These are phyloP conservation scores for Xylariaceae sp. DNA, from an alignment of 2,329 filamentous ascomycete genomes.

Conservation along the genomic window DNA sequence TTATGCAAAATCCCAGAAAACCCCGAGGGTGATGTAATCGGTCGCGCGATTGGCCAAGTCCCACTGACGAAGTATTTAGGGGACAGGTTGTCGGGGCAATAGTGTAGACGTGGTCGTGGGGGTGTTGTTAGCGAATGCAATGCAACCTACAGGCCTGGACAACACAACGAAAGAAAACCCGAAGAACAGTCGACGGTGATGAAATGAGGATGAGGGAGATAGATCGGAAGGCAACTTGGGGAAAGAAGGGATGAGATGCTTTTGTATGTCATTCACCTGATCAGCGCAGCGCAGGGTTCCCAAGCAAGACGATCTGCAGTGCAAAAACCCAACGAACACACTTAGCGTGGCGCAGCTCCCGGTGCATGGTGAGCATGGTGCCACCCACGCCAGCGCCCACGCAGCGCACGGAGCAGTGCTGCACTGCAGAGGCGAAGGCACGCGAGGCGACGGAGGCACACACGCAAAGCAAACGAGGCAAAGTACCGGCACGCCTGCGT, in stretches of 20 bases:
- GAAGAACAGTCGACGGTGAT: not conserved
- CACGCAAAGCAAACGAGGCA: not conserved
- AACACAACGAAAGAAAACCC: not conserved
- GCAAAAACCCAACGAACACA: conserved; percentile 18
- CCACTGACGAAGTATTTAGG: not conserved
- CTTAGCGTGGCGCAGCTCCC: conserved; percentile 27
- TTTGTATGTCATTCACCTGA: conserved; percentile 22
- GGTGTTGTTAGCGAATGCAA: conserved; percentile 6
- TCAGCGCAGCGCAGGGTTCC: not conserved
- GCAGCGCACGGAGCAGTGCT: no score
- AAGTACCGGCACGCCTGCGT: not conserved
- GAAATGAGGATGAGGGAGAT: conserved; percentile 9
- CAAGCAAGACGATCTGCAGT: conserved; percentile 1
- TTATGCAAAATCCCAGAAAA: not conserved
- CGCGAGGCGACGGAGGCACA: no score
- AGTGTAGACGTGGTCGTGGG: not conserved
- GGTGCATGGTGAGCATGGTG: not conserved
- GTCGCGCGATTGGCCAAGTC: no score
- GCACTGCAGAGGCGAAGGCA: no score
- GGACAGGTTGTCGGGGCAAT: not conserved
- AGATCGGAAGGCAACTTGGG: not conserved
- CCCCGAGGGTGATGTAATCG: conserved; percentile 11
- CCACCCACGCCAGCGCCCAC: not conserved
- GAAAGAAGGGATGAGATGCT: conserved; percentile 20
- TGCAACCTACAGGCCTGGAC: not conserved